Evolutionary conservation across 2,329 filamentous ascomycete genomes (phyloP).

Genomic region (Annulohypoxylon truncatum): DNA sequence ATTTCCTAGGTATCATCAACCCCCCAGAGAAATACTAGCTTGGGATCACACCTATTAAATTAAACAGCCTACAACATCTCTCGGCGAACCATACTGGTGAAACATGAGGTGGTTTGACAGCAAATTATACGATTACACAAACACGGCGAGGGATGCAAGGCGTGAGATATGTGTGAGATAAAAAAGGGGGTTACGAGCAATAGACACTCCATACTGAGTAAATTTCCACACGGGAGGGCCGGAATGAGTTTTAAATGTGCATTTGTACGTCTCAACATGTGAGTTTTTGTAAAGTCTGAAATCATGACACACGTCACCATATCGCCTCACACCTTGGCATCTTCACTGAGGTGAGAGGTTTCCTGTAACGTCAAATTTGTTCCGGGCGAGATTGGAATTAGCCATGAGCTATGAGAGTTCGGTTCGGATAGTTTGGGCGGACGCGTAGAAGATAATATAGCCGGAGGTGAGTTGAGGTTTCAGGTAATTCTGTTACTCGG

Average conservation of each 20-base stretch:
- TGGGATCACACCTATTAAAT: background rate
- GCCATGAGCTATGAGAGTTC: background rate
- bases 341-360: background rate
- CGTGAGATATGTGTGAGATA: background rate
- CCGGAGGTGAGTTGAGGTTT: conserved; percentile 23
- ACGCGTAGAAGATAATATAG: conserved; percentile 18
- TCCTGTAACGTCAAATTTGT: conserved; percentile 28
- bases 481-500: conserved; percentile 29
- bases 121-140: background rate
- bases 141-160: background rate
- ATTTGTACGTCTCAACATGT: conserved; percentile 7
- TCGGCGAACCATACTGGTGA: background rate
- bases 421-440: background rate
- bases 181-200: background rate
- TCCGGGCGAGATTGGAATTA: conserved; percentile 7
- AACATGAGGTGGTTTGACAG: background rate
- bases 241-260: background rate
- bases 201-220: conserved; percentile 7
- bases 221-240: background rate
- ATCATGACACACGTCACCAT: conserved; percentile 15
- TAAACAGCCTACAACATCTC: background rate
- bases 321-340: background rate
- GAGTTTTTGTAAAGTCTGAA: no score
- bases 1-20: background rate
- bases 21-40: background rate